Percentiles rank a stretch among this genome's conserved stretches.
These are phyloP conservation scores for Trichophyton equinum DNA, from an alignment of 2,329 filamentous ascomycete species.

Conservation along the genomic window DNA sequence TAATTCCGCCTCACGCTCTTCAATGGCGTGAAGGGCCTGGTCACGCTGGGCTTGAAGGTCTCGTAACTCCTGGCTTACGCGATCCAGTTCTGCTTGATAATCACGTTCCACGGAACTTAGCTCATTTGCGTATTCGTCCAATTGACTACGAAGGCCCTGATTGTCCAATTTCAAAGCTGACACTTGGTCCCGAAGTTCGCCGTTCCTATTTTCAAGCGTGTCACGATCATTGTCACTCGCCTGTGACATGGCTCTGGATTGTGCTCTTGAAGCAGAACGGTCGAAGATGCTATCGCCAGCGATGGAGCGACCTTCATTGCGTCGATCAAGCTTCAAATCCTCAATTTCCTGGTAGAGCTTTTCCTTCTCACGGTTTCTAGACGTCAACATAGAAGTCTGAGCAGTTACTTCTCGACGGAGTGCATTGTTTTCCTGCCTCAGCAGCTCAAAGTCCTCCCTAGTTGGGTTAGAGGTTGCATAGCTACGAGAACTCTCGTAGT, in stretches of 20 bases:
- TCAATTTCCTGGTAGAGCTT: conserved; percentile 94
- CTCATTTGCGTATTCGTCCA: conserved; percentile 67
- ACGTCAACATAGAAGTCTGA: conserved; percentile 95
- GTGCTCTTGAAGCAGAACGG: conserved; percentile 77
- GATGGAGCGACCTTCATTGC: conserved; percentile 48
- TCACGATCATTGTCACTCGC: conserved; percentile 68
- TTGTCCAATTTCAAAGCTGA: conserved; percentile 79
- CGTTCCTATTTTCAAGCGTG: conserved; percentile 71
- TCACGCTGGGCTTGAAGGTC: conserved; percentile 72
- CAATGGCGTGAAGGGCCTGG: conserved; percentile 64
- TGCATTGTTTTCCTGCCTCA: conserved; percentile 86
- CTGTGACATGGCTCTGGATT: conserved; percentile 61
- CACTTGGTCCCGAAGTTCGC: conserved; percentile 71
- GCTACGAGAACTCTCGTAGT: conserved; percentile 32
- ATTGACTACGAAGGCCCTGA: conserved; percentile 71
- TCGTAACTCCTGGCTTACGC: conserved; percentile 66
- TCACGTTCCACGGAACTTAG: conserved; percentile 60
- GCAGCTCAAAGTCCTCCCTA: conserved; percentile 62
- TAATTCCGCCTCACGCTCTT: conserved; percentile 44
- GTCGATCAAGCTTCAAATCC: conserved; percentile 79
- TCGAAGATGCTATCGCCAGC: conserved; percentile 85
- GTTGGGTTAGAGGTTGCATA: conserved; percentile 52
- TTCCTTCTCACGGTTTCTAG: conserved; percentile 88
- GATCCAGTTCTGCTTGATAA: conserved; percentile 70
- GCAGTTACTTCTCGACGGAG: conserved; percentile 83